A percentile compares a stretch with the other conserved stretches of the same genome.
phyloP scores from a whole-genome alignment of 2,329 filamentous ascomycete genomes.

The Colletotrichum costaricense region DNA sequence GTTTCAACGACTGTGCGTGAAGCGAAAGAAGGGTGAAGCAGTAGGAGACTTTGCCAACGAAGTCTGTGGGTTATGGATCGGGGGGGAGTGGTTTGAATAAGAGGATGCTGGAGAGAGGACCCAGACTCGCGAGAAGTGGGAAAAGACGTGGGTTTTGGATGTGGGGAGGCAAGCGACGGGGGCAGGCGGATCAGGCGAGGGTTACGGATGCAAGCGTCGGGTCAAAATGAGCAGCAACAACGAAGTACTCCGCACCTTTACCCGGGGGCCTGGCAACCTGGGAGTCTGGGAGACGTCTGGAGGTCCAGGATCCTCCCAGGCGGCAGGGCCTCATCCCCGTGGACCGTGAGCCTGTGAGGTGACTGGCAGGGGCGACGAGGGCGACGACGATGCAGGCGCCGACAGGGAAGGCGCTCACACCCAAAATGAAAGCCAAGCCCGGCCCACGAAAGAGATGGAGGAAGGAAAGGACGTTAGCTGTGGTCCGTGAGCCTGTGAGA shows the following conservation, averaged over 20 bases:
- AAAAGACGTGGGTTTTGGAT: conserved; percentile 25
- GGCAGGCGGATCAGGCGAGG: neutral
- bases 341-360: neutral
- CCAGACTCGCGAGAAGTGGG: conserved; percentile 5
- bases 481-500: conserved; percentile 10
- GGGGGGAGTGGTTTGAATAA: conserved; percentile 32
- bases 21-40: neutral
- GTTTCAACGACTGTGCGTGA: conserved; percentile 34
- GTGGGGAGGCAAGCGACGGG: conserved; percentile 18
- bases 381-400: conserved; percentile 23
- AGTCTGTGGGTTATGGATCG: conserved; percentile 48
- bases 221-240: conserved; percentile 6
- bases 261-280: neutral
- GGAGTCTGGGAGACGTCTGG: neutral
- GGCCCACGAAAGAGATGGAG: neutral
- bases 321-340: neutral
- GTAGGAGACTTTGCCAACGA: conserved; percentile 67
- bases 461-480: conserved; percentile 10
- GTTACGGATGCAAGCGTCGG: neutral
- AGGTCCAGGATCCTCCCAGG: too few species aligned
- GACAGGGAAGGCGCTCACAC: conserved; percentile 13
- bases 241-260: neutral
- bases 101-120: conserved; percentile 12
- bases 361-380: conserved; percentile 2
- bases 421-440: conserved; percentile 19